Evolutionary conservation across 345 rosid species (phyloP), one percentile per base, ranked within the genome.

Genomic region (rapeseed (Brassica napus)): DNA sequence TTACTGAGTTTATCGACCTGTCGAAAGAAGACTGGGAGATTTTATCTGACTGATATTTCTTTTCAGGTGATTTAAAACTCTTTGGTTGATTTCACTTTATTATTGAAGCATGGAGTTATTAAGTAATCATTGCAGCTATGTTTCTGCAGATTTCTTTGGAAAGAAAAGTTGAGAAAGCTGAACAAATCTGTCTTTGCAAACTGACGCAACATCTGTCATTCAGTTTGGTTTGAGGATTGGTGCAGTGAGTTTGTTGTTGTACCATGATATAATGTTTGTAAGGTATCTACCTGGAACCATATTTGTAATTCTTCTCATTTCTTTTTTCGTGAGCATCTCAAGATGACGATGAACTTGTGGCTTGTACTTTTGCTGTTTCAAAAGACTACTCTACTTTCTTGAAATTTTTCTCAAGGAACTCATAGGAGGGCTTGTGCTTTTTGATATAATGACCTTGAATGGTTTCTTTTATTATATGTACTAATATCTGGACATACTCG

Each of bases 11-110:
- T 82, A 75, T 91, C 16, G 98, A 96, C 81, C 83, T 96, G 94
- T 83, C 94, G 1, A 87, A 82, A 79, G 92, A 86, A 78, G 91
- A 84, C 35, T 96, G 99, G 94, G 91, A 96, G 83, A 80, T 90
- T 71, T 68, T 84, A 77, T 69, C 88, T 65, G 79, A 59, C 64
- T 88, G 74, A 84, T 8, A 42, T 16, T 24, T 37, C 32, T 28
- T 52, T n/a, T n/a, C 49, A 79, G 79, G 79, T 79, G 8, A 79
- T 66, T 8, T 7, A 77, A 54, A 7, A 35, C 44, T 24, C 30
- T n/a, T 3, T 8, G 5, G 34, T 18, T 64, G 71, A 23, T 58
- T 58, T 59, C 69, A 28, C 10, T 52, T 3, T 14, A 4, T 57
- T 37, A 49, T 37, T 52, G 57, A 52, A 52, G 18, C 23, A 62